Base-by-base conservation (phyloP, 305 asterid genomes). In the Rubia tinctorum region DNA sequence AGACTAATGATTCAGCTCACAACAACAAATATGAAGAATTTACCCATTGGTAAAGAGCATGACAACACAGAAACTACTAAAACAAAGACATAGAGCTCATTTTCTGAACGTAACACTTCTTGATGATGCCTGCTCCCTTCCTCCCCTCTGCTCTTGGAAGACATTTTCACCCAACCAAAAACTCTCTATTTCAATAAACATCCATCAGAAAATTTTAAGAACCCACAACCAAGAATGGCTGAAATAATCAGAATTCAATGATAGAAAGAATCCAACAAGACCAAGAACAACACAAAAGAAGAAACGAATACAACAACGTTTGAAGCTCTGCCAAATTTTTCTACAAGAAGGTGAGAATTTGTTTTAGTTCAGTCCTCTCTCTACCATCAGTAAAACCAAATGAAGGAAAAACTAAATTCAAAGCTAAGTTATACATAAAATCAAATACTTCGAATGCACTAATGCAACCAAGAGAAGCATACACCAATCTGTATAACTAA, bases 31-130 rank as follows among this genome's bases (percentile, higher is more conserved):
- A 63, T n/a, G 39, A 30, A 51, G 20, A 10, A 17, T 22, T 67
- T 81, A 90, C 98, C 97, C 88, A 78, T 87, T 84, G 58, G 96
- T 89, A 85, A 92, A 86, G 89, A 92, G 68, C 82, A 92, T 62
- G 45, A 97, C 98, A 20, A 87, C 84, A 64, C 85, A 90, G 67
- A 92, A 92, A 73, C 97, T 84, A 68, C 84, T 83, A 67, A 92
- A 77, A 75, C 98, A 92, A 45, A 92, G 96, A 44, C 87, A 88
- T 75, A 91, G 76, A 56, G 91, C 86, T 95, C 93, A 92, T 80
- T 77, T 85, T 11, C 80, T 75, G 49, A 95, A 83, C 9, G 86
- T 27, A 11, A 85, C 73, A 73, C 83, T 87, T 77, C 87, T 86
- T 71, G 96, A 84, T 72, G 80, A 53, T 18, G 23, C 23, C 60